Base-by-base conservation (phyloP, 345 rosid species). In the Lepidium aucheri region DNA sequence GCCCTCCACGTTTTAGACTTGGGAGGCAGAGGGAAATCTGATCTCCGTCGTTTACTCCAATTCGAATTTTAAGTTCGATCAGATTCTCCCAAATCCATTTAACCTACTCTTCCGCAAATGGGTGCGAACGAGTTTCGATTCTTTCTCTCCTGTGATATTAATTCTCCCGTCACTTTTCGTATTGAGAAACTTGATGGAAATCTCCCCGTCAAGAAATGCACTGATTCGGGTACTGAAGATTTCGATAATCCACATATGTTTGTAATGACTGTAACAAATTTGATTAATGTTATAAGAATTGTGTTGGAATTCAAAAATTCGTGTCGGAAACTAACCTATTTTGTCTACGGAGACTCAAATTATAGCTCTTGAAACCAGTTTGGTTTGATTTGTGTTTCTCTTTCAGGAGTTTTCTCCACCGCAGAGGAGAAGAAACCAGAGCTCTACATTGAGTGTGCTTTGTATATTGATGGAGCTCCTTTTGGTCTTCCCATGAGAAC, bases 91-190 rank as follows among this genome's bases (percentile, higher is more conserved):
- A 53, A 24, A 35, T 36, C 13, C 51, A 18, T 46, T 47, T 8
- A 63, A 45, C 13, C 3, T 11, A 34, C 56, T 53, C 62, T 44
- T 54, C 17, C 5, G 2, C 50, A 18, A 7, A 70, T 94, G 99
- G 82, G 81, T 24, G 81, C 87, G 38, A 94, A 82, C 85, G 99
- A 90, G 79, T 90, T 90, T 69, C 92, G 99, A 4, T 90, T 94
- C 88, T 94, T 94, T 80, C 71, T 94, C 54, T 90, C 99, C 28
- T 88, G 95, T 81, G 99, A 94, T 74, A 81, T 94, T 85, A 90
- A 94, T 76, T 88, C 82, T 3, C 97, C 97, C 6, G 84, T 94
- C 20, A 88, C 96, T 43, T 90, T 94, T 44, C 88, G 97, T n/a
- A 84, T 90, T 60, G 97, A 94, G 79, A 77, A 88, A 69, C 77